These are phyloP conservation scores for Bothriochloa decipiens DNA, from an alignment of 176 grass and related monocot species.

Conservation along the genomic window DNA sequence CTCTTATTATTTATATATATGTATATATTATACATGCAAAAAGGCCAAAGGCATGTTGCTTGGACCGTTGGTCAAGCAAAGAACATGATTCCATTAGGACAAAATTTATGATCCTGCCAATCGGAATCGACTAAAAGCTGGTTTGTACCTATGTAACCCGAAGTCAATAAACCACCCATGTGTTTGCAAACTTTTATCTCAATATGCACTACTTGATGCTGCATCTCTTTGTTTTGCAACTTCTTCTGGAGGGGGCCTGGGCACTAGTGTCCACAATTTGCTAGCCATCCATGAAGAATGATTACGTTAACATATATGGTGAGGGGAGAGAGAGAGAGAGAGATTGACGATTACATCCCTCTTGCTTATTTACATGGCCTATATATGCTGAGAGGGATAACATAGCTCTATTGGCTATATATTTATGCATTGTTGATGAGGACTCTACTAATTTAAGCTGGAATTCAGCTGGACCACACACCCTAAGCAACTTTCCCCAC, in stretches of 20 bases:
- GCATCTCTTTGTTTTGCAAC: too few relatives aligned
- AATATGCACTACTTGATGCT: too few relatives aligned
- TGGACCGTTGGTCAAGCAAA: slow-evolving; percentile 16
- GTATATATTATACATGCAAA: background rate
- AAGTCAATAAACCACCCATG: background rate
- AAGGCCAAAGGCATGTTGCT: background rate
- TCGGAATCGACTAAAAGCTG: background rate
- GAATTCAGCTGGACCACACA: background rate
- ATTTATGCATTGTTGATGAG: background rate
- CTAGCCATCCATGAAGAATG: too few relatives aligned
- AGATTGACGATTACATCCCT: too few relatives aligned
- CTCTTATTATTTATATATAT: background rate
- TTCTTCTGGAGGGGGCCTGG: too few relatives aligned
- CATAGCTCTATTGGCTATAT: background rate
- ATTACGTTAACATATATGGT: too few relatives aligned
- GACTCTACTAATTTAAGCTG: background rate
- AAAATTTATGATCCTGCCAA: background rate
- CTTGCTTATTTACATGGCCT: too few relatives aligned
- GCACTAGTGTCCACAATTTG: too few relatives aligned
- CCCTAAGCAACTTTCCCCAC: background rate
- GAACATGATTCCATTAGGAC: slow-evolving; percentile 8
- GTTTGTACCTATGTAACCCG: background rate
- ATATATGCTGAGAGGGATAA: too few relatives aligned
- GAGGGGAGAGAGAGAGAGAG: too few relatives aligned
- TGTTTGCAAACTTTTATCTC: background rate